phyloP scores from a whole-genome alignment of 106 monocot genomes.

The Alisma plantagoaquatica region DNA sequence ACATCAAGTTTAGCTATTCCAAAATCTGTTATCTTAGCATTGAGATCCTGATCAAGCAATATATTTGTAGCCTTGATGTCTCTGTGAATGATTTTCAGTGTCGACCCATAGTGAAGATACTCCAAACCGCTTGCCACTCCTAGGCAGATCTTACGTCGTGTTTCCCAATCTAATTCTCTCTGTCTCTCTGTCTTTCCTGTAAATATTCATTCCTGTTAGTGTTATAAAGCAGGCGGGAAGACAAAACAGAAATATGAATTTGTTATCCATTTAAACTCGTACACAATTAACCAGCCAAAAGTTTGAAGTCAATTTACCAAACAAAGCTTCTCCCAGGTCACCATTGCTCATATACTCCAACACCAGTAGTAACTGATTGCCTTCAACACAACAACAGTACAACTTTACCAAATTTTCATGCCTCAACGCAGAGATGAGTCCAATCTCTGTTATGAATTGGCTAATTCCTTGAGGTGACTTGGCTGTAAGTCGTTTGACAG shows the following conservation, averaged over 20 bases:
- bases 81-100: neutral
- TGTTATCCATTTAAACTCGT: no score
- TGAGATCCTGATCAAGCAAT: no score
- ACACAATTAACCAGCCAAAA: no score
- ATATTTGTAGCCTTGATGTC: no score
- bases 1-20: neutral
- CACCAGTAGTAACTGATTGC: conserved; percentile 14
- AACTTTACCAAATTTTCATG: conserved; percentile 21
- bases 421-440: conserved; percentile 18
- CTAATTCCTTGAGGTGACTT: conserved; percentile 22
- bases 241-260: no score
- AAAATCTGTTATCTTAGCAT: no score
- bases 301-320: conserved; percentile 11
- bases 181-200: neutral
- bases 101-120: conserved; percentile 1
- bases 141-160: neutral
- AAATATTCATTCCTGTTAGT: neutral
- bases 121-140: neutral
- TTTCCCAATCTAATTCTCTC: neutral
- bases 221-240: no score
- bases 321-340: conserved; percentile 11
- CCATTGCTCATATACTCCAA: conserved; percentile 25
- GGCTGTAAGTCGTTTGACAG: conserved; percentile 21
- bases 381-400: conserved; percentile 20
- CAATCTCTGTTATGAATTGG: conserved; percentile 16